Base-by-base conservation (phyloP, 441 rosid species). In the Populus hybrid region DNA sequence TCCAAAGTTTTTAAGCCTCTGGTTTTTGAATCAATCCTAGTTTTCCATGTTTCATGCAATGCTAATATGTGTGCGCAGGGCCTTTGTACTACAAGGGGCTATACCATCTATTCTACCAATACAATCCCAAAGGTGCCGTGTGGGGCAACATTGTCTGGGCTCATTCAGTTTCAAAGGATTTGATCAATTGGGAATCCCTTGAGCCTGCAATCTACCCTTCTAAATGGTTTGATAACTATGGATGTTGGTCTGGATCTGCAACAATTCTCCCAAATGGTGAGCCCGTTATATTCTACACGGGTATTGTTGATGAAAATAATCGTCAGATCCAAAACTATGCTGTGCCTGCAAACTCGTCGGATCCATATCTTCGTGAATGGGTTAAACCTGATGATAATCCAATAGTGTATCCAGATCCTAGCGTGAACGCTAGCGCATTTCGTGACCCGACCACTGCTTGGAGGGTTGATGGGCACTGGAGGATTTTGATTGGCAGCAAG, bases 61-160 rank as follows among this genome's bases (percentile, higher is more conserved):
- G 20, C 9, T 12, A 1, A 11, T 31, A 31, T 29, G 40, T 6
- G 18, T 9, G 72, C 79, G 67, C 82, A 92, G 98, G 88, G 16
- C 95, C 95, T 1, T 78, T 94, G 87, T 88, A 83, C 82, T 93
- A 83, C 86, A 90, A 92, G 69, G 99, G 99, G 7, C 4, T 85
- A 0, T 95, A 95, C 78, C 98, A 94, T 76, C 79, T 95, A 0
- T 95, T 95, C 83, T 95, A 95, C 79, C 99, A 95, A 53, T 94
- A 94, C 78, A 95, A 95, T 71, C 93, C 99, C 12, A 84, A 91
- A 40, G 91, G 95, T 18, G 88, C 95, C 2, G 95, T 94, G 2
- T 95, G 98, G 98, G 99, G 98, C 12, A 90, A 94, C 81, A 94
- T 94, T 7, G 88, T 95, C 0, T 95, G 99, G 99, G 99, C 97